Base-by-base conservation (phyloP, 176 grass and related monocot species). In the Oryza meyeriana region DNA sequence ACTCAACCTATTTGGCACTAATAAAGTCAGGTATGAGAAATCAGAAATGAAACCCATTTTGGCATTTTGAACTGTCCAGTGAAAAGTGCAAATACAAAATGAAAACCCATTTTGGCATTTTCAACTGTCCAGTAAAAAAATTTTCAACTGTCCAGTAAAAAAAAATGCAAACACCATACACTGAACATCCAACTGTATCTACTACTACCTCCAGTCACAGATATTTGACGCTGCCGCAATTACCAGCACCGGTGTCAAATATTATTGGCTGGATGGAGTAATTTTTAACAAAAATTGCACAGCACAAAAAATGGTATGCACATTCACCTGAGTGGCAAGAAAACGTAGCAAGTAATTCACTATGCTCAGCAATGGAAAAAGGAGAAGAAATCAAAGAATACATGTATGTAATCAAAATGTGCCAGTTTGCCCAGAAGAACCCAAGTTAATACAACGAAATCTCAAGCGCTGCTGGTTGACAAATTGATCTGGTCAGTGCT, bases 361-460 rank as follows among this genome's bases (percentile, higher is more conserved):
- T 90, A 74, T 86, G 82, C 47, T 90, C 83, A 78, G 81, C 78
- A 78, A 44, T 55, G 81, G 69, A 64, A 58, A 81, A 38, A 33
- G 52, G 64, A 78, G 50, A 85, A 81, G 31, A 83, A 82, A 86
- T 74, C 69, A 90, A 86, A 78, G 74, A 90, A 90, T 86, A 90
- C 79, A 82, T 86, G 84, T 86, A 65, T 65, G 74, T 68, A 86
- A 61, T 58, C 67, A 82, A 82, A 83, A 86, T 86, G 79, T 86
- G 39, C 52, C 69, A 64, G 75, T 83, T 83, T 83, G 50, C 67
- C 88, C 69, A 5, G 38, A 90, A 73, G 66, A 70, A 87, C 75
- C 84, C 79, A 74, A 63, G 85, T 90, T 72, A 87, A 87, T 87
- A 90, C 88, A 90, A 34, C 10, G 61, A 83, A 75, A 85, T 83